These are phyloP conservation scores for Cordyceps militaris DNA, from an alignment of 2,329 filamentous ascomycete species.

Conservation along the genomic window DNA sequence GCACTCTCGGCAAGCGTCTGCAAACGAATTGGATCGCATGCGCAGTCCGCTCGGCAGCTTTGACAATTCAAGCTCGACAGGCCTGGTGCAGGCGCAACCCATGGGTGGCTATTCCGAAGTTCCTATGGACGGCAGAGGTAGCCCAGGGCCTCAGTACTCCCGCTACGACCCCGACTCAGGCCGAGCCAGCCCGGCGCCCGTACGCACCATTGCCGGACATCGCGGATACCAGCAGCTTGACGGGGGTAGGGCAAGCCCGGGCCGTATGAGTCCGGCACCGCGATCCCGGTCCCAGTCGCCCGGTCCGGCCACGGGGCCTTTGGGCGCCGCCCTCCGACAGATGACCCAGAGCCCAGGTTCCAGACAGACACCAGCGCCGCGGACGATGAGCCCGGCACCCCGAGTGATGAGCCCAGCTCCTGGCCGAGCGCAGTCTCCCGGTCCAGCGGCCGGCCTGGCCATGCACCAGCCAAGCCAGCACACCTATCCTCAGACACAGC, in stretches of 20 bases:
- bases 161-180: neutral
- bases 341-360: slow-evolving; percentile 15
- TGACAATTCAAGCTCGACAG: slow-evolving; percentile 46
- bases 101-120: neutral
- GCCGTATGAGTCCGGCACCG: slow-evolving; percentile 6
- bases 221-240: neutral
- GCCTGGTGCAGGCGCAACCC: slow-evolving; percentile 47
- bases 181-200: neutral
- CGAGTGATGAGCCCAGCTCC: neutral
- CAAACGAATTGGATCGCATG: slow-evolving; percentile 22
- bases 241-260: no score
- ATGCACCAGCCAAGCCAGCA: no score
- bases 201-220: neutral
- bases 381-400: slow-evolving; percentile 36
- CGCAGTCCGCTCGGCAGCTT: slow-evolving; percentile 44
- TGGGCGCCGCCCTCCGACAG: slow-evolving; percentile 17
- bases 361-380: slow-evolving; percentile 38
- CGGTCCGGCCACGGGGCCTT: slow-evolving; percentile 16
- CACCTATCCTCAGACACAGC: slow-evolving; percentile 1
- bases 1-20: slow-evolving; percentile 4
- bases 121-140: slow-evolving; percentile 22
- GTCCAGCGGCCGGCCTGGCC: neutral
- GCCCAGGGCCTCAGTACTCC: neutral
- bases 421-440: neutral
- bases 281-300: slow-evolving; percentile 2